Percentiles rank a stretch among this genome's conserved stretches.
These are phyloP conservation scores for Rubia peregrina DNA, from an alignment of 305 asterid species.

Conservation along the genomic window DNA sequence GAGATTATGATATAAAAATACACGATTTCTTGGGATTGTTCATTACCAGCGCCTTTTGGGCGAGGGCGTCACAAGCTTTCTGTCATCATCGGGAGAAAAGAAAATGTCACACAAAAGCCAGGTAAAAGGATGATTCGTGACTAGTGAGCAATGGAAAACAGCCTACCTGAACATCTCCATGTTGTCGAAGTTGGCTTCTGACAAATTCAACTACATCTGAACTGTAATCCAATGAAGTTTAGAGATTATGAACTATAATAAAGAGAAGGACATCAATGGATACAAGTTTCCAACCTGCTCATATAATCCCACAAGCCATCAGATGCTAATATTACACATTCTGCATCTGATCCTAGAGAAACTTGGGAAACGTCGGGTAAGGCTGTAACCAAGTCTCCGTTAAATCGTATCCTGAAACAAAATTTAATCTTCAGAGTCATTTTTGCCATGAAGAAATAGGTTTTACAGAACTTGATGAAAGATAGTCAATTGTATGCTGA, in stretches of 20 bases:
- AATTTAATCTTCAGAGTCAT: neutral
- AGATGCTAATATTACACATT: conserved; percentile 70
- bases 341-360: conserved; percentile 63
- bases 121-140: neutral
- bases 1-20: too few species aligned
- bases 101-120: conserved; percentile 14
- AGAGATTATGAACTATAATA: neutral
- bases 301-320: conserved; percentile 99
- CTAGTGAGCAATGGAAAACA: conserved; percentile 7
- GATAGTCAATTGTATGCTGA: too few species aligned
- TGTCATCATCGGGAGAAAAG: conserved; percentile 26
- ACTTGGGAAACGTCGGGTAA: conserved; percentile 78
- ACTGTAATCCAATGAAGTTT: conserved; percentile 34
- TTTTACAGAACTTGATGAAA: neutral
- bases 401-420: conserved; percentile 48
- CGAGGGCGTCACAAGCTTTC: conserved; percentile 90
- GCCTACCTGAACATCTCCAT: conserved; percentile 59
- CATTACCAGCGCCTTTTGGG: conserved; percentile 73
- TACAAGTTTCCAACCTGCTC: conserved; percentile 36
- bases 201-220: conserved; percentile 51
- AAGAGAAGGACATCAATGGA: neutral
- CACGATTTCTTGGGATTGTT: too few species aligned
- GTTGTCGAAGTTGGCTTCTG: conserved; percentile 69
- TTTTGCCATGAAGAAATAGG: neutral
- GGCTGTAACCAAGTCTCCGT: conserved; percentile 70